Base-by-base conservation (phyloP, 768 basidiomycete genomes). In the Russula sp. region DNA sequence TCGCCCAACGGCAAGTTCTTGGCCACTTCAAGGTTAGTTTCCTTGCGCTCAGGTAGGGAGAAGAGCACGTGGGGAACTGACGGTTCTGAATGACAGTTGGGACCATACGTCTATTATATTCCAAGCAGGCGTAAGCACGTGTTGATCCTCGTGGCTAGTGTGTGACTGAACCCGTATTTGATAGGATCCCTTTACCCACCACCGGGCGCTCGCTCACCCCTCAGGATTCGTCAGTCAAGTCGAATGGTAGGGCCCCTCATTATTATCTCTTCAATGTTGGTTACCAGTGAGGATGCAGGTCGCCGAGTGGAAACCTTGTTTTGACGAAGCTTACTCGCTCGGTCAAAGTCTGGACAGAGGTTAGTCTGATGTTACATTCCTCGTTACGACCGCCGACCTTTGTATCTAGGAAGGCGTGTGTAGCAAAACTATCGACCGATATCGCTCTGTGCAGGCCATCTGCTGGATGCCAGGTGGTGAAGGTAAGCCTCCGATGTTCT, bases 211-310 rank as follows among this genome's bases (percentile, higher is more conserved):
- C 22, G 84, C 84, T 0, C 88, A 90, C 70, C 77, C 85, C 5
- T 80, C 83, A 65, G 86, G 86, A n/a, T 89, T 90, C 72, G 84
- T 89, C 36, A 83, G 84, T 38, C 88, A 89, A 73, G 88, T 90
- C 36, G 88, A 87, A 34, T 91, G 89, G 87, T 86, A 62, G 59
- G 75, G 36, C 34, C 42, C 38, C 46, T 40, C 53, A 40, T 36
- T 40, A 10, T 28, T 16, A 42, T 59, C 38, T 54, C 8, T 22
- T 32, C 7, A 6, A 30, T 56, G 30, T 5, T 26, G 14, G n/a
- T 34, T 54, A 32, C 52, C 48, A 55, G 55, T 54, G 16, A 22
- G 51, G 26, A 34, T n/a, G 36, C 61, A 86, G 85, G 87, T 87
- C 87, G 18, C 87, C 88, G 0, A 80, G 78, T 38, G 87, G 89